These are phyloP conservation scores for Candida awuae DNA, from an alignment of 805 yeast genomes.

Conservation along the genomic window DNA sequence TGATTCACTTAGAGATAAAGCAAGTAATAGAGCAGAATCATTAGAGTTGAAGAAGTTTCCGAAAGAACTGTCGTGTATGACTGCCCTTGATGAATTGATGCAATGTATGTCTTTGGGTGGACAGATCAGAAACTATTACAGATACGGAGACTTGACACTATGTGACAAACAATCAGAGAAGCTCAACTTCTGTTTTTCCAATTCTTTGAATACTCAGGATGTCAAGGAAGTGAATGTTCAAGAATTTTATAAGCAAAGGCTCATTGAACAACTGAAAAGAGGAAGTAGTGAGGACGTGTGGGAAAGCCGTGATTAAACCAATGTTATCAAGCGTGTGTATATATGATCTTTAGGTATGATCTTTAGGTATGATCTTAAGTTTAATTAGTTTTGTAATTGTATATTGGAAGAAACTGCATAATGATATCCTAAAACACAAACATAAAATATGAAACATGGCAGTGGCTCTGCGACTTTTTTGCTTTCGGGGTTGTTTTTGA, in stretches of 20 bases:
- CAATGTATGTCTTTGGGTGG: slow-evolving; percentile 90
- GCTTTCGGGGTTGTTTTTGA: neutral
- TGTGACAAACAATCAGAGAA: slow-evolving; percentile 67
- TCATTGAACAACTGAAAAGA: slow-evolving; percentile 49
- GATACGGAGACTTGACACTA: slow-evolving; percentile 69
- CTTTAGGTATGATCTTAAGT: too few relatives aligned
- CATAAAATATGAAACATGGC: slow-evolving; percentile 5
- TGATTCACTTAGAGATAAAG: slow-evolving; percentile 21
- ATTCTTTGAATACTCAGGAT: slow-evolving; percentile 48
- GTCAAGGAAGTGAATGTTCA: slow-evolving; percentile 46
- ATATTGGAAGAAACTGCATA: too few relatives aligned
- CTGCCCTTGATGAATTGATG: slow-evolving; percentile 80
- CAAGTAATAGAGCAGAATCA: slow-evolving; percentile 23
- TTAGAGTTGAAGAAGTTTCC: slow-evolving; percentile 24
- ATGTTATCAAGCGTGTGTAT: neutral
- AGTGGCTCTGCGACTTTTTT: too few relatives aligned
- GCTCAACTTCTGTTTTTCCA: slow-evolving; percentile 69
- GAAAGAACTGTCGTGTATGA: slow-evolving; percentile 55
- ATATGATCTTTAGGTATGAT: too few relatives aligned
- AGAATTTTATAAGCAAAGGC: slow-evolving; percentile 57
- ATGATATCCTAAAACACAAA: too few relatives aligned
- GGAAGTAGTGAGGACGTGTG: slow-evolving; percentile 87
- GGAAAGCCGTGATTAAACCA: slow-evolving; percentile 33
- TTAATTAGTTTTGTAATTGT: too few relatives aligned
- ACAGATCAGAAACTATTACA: slow-evolving; percentile 72